Base-by-base conservation (phyloP, 139 green algal genomes). In the Volvox reticuliferus region DNA sequence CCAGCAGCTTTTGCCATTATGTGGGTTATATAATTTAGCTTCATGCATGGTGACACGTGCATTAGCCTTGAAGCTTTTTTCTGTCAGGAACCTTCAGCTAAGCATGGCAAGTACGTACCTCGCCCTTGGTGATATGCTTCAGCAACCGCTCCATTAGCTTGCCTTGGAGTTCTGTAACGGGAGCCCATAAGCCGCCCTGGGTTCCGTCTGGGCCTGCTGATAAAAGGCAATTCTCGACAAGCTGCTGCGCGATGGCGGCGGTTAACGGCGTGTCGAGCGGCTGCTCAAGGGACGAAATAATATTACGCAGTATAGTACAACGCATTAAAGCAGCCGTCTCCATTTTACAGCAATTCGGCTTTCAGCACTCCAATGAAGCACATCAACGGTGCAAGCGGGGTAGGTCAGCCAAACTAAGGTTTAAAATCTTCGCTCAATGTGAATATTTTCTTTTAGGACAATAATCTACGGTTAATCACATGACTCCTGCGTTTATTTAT, bases 131-230 rank as follows among this genome's bases (percentile, higher is more conserved):
- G 0, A 90, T 12, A 0, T 62, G 86, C 73, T 90, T 90, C 0
- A 90, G 73, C 50, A 90, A 71, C 44, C 82, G 71, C 50, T 83
- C 71, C 1, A 90, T 30, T 22, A 90, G 20, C 21, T 90, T 83
- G 71, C 36, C 32, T 24, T 90, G 86, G 36, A 90, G 86, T 71
- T 90, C 86, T 16, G 86, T 90, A 16, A 90, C 86, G 0, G 71
- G 73, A 17, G 86, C 50, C 86, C 86, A 90, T 2, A 36, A 24
- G 3, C 86, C 86, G 9, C 86, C 86, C 22, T 77, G 86, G 0
- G n/a, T n/a, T 9, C 71, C 86, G 26, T 90, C 86, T 13, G 86
- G 86, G 12, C 86, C 86, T 14, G 71, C 73, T 2, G 86, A 55
- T 24, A 90, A 30, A 16, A 90, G 86, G 13, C 86, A 73, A 33